These are phyloP conservation scores for Recurvomyces mirabilis DNA, from an alignment of 495 filamentous ascomycete genomes.

Conservation along the genomic window DNA sequence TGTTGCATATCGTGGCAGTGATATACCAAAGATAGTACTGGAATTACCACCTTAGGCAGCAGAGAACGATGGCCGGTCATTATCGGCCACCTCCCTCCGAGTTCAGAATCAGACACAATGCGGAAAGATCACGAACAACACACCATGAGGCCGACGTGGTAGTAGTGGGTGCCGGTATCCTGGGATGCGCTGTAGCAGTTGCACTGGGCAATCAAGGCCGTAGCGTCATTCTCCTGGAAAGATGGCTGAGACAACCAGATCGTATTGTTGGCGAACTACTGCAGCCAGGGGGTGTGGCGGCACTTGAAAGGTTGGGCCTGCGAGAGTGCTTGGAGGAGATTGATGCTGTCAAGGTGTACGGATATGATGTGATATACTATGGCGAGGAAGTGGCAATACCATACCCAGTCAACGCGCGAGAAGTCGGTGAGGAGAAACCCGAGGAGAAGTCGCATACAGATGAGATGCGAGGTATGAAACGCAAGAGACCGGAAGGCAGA, in stretches of 20 bases:
- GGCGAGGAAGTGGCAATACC: conserved; percentile 66
- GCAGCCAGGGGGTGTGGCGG: conserved; percentile 80
- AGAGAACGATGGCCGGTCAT: background rate
- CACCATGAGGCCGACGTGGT: conserved; percentile 57
- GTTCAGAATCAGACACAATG: no score
- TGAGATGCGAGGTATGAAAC: conserved; percentile 19
- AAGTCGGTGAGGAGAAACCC: conserved; percentile 6
- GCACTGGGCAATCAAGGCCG: conserved; percentile 75
- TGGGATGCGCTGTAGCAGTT: conserved; percentile 78
- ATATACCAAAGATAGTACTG: no score
- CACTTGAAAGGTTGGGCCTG: conserved; percentile 71
- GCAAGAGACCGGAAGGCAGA: conserved; percentile 31
- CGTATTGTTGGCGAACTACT: conserved; percentile 92
- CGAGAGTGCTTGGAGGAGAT: conserved; percentile 76
- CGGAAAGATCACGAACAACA: conserved; percentile 24
- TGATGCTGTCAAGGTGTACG: conserved; percentile 68
- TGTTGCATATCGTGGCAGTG: no score
- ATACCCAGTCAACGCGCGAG: conserved; percentile 39
- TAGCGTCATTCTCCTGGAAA: conserved; percentile 82
- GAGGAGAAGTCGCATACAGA: conserved; percentile 5
- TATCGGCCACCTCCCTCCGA: no score
- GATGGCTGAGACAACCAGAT: conserved; percentile 75
- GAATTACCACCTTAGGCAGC: background rate
- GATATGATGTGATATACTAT: conserved; percentile 81
- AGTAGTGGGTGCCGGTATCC: conserved; percentile 79